Conservation (phyloP, 352 stramenopile genomes). For the Phytophthora litchii region DNA sequence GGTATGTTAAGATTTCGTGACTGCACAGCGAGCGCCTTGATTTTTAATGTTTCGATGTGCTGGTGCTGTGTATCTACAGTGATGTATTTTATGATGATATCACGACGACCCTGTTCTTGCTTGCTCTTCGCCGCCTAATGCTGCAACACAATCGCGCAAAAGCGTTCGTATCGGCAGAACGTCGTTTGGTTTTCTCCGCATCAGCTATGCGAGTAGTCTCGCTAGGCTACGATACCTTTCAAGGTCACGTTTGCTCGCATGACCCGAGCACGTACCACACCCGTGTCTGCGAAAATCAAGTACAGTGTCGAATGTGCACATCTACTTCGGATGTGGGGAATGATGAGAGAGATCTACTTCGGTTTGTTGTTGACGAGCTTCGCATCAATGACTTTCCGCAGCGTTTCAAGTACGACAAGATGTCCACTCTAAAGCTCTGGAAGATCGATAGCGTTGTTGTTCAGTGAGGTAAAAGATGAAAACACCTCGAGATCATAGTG, state of each 20-base stretch:
- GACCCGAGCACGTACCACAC: constrained; percentile 24
- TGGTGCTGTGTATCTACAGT: constrained; percentile 32
- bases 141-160: constrained; percentile 22
- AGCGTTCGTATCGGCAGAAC: constrained; percentile 49
- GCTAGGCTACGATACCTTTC: constrained; percentile 63
- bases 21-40: not conserved
- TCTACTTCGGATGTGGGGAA: not conserved
- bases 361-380: constrained; percentile 39
- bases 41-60: not conserved
- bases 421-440: constrained; percentile 57
- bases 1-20: constrained; percentile 30
- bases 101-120: constrained; percentile 46
- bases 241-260: constrained; percentile 47
- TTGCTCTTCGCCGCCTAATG: constrained; percentile 47
- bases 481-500: too few species aligned
- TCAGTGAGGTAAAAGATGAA: not conserved
- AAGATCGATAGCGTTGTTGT: constrained; percentile 23
- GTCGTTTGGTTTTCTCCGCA: constrained; percentile 63
- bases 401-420: constrained; percentile 49
- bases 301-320: constrained; percentile 31
- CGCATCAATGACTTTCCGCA: constrained; percentile 33
- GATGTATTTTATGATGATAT: constrained; percentile 76
- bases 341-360: constrained; percentile 14
- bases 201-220: constrained; percentile 51
- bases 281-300: constrained; percentile 28